Conservation (phyloP, 2,329 filamentous ascomycete species). For the Aspergillus sp. region DNA sequence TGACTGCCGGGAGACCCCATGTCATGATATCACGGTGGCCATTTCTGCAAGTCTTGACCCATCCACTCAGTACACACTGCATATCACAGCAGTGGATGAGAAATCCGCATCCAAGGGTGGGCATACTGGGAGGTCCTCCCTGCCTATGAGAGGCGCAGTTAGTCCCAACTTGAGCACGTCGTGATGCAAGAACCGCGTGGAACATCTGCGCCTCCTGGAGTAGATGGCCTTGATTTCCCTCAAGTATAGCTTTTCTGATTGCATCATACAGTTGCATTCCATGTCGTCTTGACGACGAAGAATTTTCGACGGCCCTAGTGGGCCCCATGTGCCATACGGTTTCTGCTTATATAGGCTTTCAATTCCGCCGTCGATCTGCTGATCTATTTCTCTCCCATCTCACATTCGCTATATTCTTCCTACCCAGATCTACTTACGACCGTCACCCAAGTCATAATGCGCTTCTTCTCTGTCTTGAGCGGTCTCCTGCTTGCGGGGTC, state of each 20-base stretch:
- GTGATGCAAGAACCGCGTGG: conserved; percentile 19
- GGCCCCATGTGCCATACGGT: conserved; percentile 9
- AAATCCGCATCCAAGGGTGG: conserved; percentile 5
- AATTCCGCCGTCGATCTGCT: not conserved
- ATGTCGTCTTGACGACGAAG: conserved; percentile 2
- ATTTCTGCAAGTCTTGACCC: conserved; percentile 6
- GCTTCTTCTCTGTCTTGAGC: conserved; percentile 18
- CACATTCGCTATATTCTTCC: not conserved
- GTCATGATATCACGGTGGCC: conserved; percentile 20
- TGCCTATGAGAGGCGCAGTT: conserved; percentile 2
- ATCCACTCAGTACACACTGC: not conserved
- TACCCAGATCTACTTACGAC: not conserved
- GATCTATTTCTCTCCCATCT: not conserved
- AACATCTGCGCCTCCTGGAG: conserved; percentile 6
- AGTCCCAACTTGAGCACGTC: conserved; percentile 7
- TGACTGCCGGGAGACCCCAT: not conserved
- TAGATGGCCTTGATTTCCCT: not conserved
- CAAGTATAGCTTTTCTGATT: conserved; percentile 10
- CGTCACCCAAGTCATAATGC: conserved; percentile 17
- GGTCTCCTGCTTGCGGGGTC: conserved; percentile 22
- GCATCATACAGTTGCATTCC: conserved; percentile 23
- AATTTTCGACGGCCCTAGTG: not conserved
- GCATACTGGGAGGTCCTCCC: conserved; percentile 3
- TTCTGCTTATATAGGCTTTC: not conserved
- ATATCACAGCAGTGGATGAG: conserved; percentile 1